Evolutionary conservation across 2,329 filamentous ascomycete species (phyloP), one percentile per base, ranked within the genome.

Genomic region (Trichoderma koningiopsis): DNA sequence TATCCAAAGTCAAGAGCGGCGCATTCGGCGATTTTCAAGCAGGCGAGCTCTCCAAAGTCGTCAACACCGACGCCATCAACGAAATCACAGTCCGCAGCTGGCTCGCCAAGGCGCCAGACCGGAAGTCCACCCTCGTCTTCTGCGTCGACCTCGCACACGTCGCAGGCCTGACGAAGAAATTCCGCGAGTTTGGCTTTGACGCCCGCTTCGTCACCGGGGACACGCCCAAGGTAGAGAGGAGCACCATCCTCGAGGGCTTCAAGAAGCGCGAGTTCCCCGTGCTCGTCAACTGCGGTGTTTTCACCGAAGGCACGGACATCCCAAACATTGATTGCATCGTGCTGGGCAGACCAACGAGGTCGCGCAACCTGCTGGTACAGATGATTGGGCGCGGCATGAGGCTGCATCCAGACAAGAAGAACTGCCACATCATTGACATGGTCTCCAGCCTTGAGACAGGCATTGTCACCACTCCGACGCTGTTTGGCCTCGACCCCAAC

Each of bases 321-420:
- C 96, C 96, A 6, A 97, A 97, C 77, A 92, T 99, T 73, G 96
- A 99, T 81, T 98, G 96, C 76, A 88, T 99, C 29, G 77, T 99
- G 10, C 85, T 99, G 10, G 94, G 92, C 4, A 85, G 96, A 29
- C 96, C 96, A 0, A 99, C 96, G 1, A 90, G 91, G 73, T 98
- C 96, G 19, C 89, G 92, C n/a, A 98, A 97, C 74, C 83, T 99
- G 2, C 87, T 99, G 1, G 89, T 98, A 0, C 96, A 99, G 80
- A 99, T 99, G 96, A 97, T 99, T 71, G 96, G 96, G 0, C 88
- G 96, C 74, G 96, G 96, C 5, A 92, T 99, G 88, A 89, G 96
- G 53, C 82, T 97, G 49, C 87, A 93, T 77, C 84, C 89, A 0
- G 91, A 87, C 14, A 99, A 99, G 79, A 82, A 89, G 49, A 88